A percentile compares a stretch with the other conserved stretches of the same genome.
Conservation (phyloP, 2,329 filamentous ascomycete species). For the Fusarium verrucosum region DNA sequence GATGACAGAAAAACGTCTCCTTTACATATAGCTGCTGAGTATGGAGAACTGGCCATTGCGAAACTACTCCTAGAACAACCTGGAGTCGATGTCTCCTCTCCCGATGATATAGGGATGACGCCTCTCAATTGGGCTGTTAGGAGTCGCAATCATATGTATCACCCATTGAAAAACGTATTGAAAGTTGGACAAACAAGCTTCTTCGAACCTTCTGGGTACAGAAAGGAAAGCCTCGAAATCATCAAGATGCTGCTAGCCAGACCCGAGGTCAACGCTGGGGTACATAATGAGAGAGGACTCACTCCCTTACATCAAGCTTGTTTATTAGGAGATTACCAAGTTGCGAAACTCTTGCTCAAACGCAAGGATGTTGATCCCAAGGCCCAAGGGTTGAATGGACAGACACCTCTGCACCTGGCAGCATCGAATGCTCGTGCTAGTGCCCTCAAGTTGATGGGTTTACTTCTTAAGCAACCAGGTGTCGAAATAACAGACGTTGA, state of each 20-base stretch:
- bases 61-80: conserved; percentile 3
- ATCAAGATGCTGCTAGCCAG: conserved; percentile 3
- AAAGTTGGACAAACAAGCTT: too few relatives aligned
- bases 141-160: neutral
- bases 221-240: neutral
- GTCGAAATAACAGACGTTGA: neutral
- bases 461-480: neutral
- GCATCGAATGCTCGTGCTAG: neutral
- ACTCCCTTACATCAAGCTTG: conserved; percentile 7
- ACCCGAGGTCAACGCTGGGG: neutral
- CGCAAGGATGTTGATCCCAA: conserved; percentile 2
- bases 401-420: conserved; percentile 15
- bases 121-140: conserved; percentile 9
- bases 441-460: neutral
- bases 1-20: neutral
- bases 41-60: neutral
- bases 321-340: neutral
- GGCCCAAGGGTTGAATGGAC: neutral
- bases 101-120: neutral
- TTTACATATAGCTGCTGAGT: neutral
- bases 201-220: neutral
- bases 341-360: conserved; percentile 4
- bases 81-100: neutral
- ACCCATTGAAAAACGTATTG: neutral
- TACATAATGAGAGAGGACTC: neutral